Evolutionary conservation across 257 asterid species (phyloP), one percentile per base, ranked within the genome.

Genomic region (Capsicum chinense): DNA sequence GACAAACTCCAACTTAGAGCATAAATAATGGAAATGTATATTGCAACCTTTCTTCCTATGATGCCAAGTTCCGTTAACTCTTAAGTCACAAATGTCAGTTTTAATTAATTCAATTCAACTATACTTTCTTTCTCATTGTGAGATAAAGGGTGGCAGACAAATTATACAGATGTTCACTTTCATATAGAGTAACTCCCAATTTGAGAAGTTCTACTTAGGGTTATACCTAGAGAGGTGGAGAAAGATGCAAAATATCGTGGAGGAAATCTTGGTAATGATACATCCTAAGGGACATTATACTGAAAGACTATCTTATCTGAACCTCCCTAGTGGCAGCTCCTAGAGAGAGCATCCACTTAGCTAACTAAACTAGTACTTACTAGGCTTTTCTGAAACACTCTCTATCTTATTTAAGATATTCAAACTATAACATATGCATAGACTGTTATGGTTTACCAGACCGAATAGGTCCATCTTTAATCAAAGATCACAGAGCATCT

Each of bases 21-120:
- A 50, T 50, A 56, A 50, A 74, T 74, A 21, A 21, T 50, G 13
- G 62, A 74, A 74, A 50, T 9, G 26, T 74, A n/a, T 35, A 50
- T 74, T 50, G 60, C 80, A 48, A 50, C 60, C 44, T 74, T 74
- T 74, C 42, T 54, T 50, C 80, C 60, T 50, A 50, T 50, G 80
- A 74, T 19, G 44, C 13, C 59, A 74, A 50, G 44, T 74, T 74
- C 80, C 1, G 3, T 19, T 19, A 74, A 74, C 80, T 48, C 56
- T 19, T 15, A 48, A 14, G 44, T 21, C 39, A 48, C 59, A 48
- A 48, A 50, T 50, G 6, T 48, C 1, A 6, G 17, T 73, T 50
- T 21, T 44, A 19, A 50, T 48, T 6, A 21, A 19, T 19, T 21
- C 60, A 74, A 73, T 73, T 73, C 42, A 19, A 50, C 59, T 74